Evolutionary conservation across 495 filamentous ascomycete species (phyloP).

Genomic region (Rostrohypoxylon terebratum): DNA sequence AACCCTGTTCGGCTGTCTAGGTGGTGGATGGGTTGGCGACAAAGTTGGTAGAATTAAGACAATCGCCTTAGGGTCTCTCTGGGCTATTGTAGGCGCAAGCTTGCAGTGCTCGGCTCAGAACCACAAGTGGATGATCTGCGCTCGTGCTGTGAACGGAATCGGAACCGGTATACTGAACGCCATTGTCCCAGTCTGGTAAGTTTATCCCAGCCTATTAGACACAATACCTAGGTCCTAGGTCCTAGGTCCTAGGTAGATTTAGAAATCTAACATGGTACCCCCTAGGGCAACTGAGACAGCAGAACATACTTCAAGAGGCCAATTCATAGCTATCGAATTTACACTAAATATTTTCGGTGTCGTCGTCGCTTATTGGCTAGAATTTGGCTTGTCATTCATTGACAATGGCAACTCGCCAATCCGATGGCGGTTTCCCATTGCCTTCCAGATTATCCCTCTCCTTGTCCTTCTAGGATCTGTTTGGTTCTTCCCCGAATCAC

Average conservation of each 20-base stretch:
- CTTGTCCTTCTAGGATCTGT: constrained; percentile 62
- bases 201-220: constrained; percentile 17
- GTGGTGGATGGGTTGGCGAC: constrained; percentile 72
- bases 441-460: constrained; percentile 75
- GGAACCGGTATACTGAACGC: constrained; percentile 81
- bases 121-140: constrained; percentile 77
- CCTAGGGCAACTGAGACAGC: constrained; percentile 71
- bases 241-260: too few relatives aligned
- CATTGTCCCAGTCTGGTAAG: constrained; percentile 73
- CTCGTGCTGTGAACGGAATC: constrained; percentile 73
- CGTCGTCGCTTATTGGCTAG: constrained; percentile 78
- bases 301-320: constrained; percentile 74
- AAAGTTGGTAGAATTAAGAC: constrained; percentile 71
- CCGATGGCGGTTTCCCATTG: constrained; percentile 77
- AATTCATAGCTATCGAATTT: constrained; percentile 80
- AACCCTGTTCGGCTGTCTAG: constrained; percentile 68
- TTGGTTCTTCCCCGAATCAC: constrained; percentile 75
- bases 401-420: constrained; percentile 67
- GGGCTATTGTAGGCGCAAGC: constrained; percentile 69
- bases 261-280: constrained; percentile 16
- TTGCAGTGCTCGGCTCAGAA: constrained; percentile 74
- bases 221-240: too few relatives aligned
- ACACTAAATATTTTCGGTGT: constrained; percentile 81
- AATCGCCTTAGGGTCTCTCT: constrained; percentile 66
- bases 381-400: constrained; percentile 70